phyloP scores from a whole-genome alignment of 2,329 filamentous ascomycete species.

The Ploettnerulaceae sp. region DNA sequence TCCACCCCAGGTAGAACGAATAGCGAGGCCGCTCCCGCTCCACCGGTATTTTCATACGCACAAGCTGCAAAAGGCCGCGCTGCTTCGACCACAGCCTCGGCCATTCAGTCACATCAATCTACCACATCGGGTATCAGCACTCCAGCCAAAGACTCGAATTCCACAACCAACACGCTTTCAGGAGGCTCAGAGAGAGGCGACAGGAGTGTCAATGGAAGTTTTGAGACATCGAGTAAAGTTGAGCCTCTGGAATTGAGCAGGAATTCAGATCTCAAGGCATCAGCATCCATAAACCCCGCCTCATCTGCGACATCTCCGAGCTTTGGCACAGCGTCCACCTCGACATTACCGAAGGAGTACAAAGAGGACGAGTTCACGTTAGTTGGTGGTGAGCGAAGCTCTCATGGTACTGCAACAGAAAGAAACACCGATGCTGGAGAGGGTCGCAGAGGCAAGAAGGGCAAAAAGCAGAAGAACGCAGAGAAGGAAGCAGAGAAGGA shows the following conservation, averaged over 20 bases:
- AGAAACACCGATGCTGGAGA: slow-evolving; percentile 46
- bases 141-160: slow-evolving; percentile 29
- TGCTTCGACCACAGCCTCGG: slow-evolving; percentile 24
- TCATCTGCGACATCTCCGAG: slow-evolving; percentile 49
- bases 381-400: slow-evolving; percentile 61
- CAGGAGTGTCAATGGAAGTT: slow-evolving; percentile 24
- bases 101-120: slow-evolving; percentile 29
- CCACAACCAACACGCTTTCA: slow-evolving; percentile 27
- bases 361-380: slow-evolving; percentile 53
- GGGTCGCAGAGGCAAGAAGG: slow-evolving; percentile 29
- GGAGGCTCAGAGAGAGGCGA: slow-evolving; percentile 27
- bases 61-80: slow-evolving; percentile 82
- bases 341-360: slow-evolving; percentile 44
- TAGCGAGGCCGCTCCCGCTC: slow-evolving; percentile 32
- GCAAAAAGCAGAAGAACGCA: slow-evolving; percentile 32
- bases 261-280: slow-evolving; percentile 22
- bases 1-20: slow-evolving; percentile 35
- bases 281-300: slow-evolving; percentile 26
- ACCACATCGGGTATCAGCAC: slow-evolving; percentile 32
- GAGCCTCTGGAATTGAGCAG: slow-evolving; percentile 20
- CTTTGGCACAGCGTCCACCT: slow-evolving; percentile 45
- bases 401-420: slow-evolving; percentile 62
- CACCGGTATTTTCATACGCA: slow-evolving; percentile 81
- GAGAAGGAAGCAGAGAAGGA: slow-evolving; percentile 47
- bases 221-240: slow-evolving; percentile 19